These are phyloP conservation scores for Scedosporium boydii DNA, from an alignment of 2,329 filamentous ascomycete genomes.

Conservation along the genomic window DNA sequence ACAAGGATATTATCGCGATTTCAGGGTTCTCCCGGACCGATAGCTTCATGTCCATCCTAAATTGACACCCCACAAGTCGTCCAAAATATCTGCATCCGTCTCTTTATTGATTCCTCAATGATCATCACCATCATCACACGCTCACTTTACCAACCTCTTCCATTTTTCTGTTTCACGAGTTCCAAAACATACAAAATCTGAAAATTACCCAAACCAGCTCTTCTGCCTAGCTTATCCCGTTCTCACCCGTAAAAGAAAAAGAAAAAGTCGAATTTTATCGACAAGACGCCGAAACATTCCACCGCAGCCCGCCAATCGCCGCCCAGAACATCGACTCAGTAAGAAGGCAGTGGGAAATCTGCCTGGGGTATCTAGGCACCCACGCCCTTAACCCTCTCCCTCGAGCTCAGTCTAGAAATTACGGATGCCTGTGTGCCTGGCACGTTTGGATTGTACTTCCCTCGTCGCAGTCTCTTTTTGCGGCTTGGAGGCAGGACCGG, in stretches of 20 bases:
- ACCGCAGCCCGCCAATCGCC: too few relatives aligned
- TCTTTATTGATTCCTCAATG: not conserved
- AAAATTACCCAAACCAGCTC: not conserved
- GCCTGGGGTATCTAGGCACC: conserved; percentile 1
- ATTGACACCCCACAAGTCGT: not conserved
- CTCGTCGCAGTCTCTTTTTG: too few relatives aligned
- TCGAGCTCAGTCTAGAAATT: not conserved
- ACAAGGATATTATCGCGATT: not conserved
- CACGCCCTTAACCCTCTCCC: not conserved
- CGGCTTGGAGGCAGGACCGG: too few relatives aligned
- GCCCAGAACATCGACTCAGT: too few relatives aligned
- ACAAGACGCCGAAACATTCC: too few relatives aligned
- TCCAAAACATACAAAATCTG: not conserved
- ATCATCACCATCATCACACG: not conserved
- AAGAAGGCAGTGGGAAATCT: not conserved
- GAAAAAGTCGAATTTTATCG: too few relatives aligned
- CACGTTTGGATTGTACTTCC: too few relatives aligned
- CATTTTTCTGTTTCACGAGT: not conserved
- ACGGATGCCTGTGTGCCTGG: not conserved
- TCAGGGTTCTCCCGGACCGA: not conserved
- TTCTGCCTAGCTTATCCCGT: not conserved
- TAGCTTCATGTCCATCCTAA: not conserved
- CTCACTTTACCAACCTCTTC: not conserved
- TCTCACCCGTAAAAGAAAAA: not conserved
- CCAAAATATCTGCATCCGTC: not conserved